A percentile compares a stretch with the other conserved stretches of the same genome.
Conservation (phyloP, 805 yeast genomes). For the Wickerhamomyces rabaulensis region DNA sequence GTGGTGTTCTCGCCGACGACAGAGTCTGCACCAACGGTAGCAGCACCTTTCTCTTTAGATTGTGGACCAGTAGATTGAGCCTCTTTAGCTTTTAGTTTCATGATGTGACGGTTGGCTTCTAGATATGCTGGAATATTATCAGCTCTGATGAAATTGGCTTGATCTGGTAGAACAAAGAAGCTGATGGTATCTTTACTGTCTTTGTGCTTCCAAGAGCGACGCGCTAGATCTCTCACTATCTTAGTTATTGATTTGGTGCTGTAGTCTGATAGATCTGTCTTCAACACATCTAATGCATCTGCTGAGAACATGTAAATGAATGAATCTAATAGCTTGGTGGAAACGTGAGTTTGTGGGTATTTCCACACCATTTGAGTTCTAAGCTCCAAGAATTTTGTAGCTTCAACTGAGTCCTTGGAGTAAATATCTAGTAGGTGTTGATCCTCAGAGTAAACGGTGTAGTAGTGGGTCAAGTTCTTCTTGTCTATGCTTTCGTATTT, state of each 20-base stretch:
- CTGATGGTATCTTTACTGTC: constrained; percentile 54
- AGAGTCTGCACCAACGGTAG: constrained; percentile 86
- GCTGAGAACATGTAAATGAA: constrained; percentile 62
- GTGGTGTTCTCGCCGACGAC: constrained; percentile 62
- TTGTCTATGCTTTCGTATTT: constrained; percentile 72
- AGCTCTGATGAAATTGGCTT: constrained; percentile 67
- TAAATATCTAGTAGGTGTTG: constrained; percentile 64
- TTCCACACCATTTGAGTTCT: constrained; percentile 90
- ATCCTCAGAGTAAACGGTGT: constrained; percentile 57
- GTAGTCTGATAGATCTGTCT: constrained; percentile 25
- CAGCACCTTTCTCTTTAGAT: constrained; percentile 48
- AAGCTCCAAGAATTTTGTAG: constrained; percentile 64
- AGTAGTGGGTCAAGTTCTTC: constrained; percentile 62
- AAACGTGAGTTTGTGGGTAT: constrained; percentile 71
- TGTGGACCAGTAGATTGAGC: constrained; percentile 18
- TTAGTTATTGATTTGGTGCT: constrained; percentile 49
- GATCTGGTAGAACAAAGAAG: constrained; percentile 63
- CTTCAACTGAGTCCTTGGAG: constrained; percentile 61
- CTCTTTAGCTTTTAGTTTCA: constrained; percentile 56
- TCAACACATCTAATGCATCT: constrained; percentile 47
- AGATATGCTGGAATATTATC: constrained; percentile 76
- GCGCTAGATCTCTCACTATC: constrained; percentile 78
- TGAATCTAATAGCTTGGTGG: constrained; percentile 70
- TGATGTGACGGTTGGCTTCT: constrained; percentile 81
- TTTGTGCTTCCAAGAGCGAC: constrained; percentile 88